Conservation (phyloP, 352 stramenopile species). For the Phytophthora sansomeana region DNA sequence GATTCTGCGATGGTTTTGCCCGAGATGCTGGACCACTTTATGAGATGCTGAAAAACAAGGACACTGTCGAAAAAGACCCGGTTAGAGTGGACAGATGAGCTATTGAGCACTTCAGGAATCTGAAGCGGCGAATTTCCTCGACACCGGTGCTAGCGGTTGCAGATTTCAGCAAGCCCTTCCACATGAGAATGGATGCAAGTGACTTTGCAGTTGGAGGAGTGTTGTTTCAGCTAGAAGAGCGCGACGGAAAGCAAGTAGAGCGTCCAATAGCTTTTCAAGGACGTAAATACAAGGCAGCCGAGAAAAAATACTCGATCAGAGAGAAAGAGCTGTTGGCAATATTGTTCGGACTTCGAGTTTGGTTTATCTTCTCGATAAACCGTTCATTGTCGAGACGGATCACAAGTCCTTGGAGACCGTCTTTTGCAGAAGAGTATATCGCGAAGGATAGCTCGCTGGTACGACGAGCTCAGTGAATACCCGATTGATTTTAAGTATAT, state of each 20-base stretch:
- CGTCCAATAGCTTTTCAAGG: constrained; percentile 14
- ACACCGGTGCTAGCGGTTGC: constrained; percentile 18
- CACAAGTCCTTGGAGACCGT: constrained; percentile 14
- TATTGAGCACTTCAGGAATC: neutral
- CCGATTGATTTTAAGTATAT: constrained; percentile 18
- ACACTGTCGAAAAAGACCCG: too few species aligned
- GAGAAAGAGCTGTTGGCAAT: constrained; percentile 24
- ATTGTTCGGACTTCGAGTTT: constrained; percentile 1
- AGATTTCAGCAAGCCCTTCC: constrained; percentile 4
- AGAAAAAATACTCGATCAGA: constrained; percentile 6
- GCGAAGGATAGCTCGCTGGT: constrained; percentile 9
- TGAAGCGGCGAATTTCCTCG: neutral
- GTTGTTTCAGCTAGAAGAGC: constrained; percentile 3
- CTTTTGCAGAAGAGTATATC: constrained; percentile 23
- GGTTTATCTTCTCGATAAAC: constrained; percentile 18
- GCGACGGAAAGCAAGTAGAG: neutral
- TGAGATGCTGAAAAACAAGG: too few species aligned
- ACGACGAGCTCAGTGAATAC: constrained; percentile 20
- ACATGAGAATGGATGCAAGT: constrained; percentile 8
- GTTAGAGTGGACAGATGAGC: too few species aligned
- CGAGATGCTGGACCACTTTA: too few species aligned
- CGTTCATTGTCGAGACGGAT: constrained; percentile 16
- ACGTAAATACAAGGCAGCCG: constrained; percentile 6
- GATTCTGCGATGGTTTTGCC: too few species aligned
- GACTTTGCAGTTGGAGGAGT: constrained; percentile 10